A percentile compares a stretch with the other conserved stretches of the same genome.
Evolutionary conservation across 495 filamentous ascomycete genomes (phyloP).

Genomic region (Friedmanniomyces endolithicus): DNA sequence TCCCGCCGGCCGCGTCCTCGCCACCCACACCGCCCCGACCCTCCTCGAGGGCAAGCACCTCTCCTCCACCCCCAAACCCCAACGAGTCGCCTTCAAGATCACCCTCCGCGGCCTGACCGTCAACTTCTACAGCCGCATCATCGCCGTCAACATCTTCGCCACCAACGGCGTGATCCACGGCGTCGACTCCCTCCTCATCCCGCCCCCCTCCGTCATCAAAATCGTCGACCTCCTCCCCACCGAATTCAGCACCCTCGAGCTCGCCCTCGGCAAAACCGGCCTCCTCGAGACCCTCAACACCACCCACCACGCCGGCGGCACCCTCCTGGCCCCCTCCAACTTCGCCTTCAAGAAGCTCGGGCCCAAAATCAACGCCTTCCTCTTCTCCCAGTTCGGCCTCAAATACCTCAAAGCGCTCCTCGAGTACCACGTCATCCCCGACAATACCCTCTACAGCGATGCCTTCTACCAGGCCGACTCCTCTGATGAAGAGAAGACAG

Average conservation of each 20-base stretch:
- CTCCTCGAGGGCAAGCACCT: constrained; percentile 43
- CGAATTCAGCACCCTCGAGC: constrained; percentile 62
- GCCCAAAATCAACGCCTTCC: constrained; percentile 55
- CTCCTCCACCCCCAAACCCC: constrained; percentile 42
- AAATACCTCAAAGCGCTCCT: constrained; percentile 63
- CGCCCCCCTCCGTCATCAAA: constrained; percentile 48
- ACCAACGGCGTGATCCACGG: constrained; percentile 74
- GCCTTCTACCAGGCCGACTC: constrained; percentile 45
- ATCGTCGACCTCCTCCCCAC: constrained; percentile 55
- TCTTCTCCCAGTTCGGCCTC: constrained; percentile 58
- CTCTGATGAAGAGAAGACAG: background rate
- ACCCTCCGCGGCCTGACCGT: constrained; percentile 47
- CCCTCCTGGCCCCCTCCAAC: constrained; percentile 68
- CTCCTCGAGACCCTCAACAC: constrained; percentile 40
- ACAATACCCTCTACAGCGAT: constrained; percentile 72
- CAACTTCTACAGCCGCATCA: constrained; percentile 59
- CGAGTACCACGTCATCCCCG: constrained; percentile 62
- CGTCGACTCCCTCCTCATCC: constrained; percentile 57
- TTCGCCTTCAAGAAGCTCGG: constrained; percentile 61
- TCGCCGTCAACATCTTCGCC: constrained; percentile 50
- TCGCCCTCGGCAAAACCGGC: constrained; percentile 58
- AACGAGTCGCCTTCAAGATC: constrained; percentile 52
- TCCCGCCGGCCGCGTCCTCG: constrained; percentile 43
- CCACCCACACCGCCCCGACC: constrained; percentile 59
- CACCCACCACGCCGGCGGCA: constrained; percentile 41